phyloP scores from a whole-genome alignment of 2,329 filamentous ascomycete genomes.

The Fusarium proliferatum region DNA sequence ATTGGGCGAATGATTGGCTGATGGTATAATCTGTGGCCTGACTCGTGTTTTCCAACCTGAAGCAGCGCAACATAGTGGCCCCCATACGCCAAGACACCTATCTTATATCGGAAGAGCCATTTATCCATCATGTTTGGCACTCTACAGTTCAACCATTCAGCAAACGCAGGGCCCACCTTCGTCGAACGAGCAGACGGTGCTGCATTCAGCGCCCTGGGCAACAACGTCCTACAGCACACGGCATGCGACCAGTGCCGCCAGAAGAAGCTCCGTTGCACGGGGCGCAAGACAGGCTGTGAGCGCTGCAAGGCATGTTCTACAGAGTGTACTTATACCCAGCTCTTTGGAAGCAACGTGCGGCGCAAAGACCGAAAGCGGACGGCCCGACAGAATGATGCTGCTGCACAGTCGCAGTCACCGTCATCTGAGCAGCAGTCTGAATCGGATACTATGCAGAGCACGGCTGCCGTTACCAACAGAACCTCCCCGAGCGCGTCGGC shows the following conservation, averaged over 20 bases:
- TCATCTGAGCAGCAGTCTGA: neutral
- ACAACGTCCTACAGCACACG: neutral
- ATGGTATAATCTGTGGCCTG: neutral
- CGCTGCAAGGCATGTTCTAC: neutral
- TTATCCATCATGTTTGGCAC: neutral
- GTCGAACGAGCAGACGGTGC: neutral
- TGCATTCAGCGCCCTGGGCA: neutral
- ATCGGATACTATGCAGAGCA: neutral
- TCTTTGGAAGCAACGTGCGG: neutral
- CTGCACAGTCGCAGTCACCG: neutral
- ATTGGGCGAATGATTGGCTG: neutral
- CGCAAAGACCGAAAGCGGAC: neutral
- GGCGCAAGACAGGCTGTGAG: neutral
- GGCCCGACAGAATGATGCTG: neutral
- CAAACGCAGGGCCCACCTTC: neutral
- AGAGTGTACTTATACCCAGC: neutral
- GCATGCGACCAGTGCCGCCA: neutral
- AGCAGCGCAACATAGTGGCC: neutral
- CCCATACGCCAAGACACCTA: no score
- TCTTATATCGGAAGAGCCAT: neutral
- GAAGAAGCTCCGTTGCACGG: neutral
- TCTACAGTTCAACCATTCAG: neutral
- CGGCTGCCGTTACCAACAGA: fast-evolving
- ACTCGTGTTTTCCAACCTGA: no score
- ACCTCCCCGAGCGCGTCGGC: neutral